Percentiles rank a stretch among this genome's conserved stretches.
Conservation (phyloP, 2,329 filamentous ascomycete species). For the Fusarium setosum region DNA sequence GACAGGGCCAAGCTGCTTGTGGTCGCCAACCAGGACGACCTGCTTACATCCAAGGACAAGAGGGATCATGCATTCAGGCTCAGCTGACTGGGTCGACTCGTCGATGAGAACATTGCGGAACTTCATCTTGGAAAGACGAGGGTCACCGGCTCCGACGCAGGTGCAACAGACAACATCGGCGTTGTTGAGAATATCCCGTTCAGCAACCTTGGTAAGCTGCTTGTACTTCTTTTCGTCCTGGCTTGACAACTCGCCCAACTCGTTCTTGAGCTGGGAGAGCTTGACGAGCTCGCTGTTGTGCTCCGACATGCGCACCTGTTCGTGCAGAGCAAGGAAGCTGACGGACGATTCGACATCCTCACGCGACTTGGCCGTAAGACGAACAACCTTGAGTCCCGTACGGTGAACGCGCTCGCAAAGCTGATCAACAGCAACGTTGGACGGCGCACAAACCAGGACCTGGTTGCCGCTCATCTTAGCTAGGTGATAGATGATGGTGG, state of each 20-base stretch:
- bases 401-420: conserved; percentile 96
- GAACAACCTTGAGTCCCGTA: conserved; percentile 95
- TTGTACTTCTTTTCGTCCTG: conserved; percentile 99
- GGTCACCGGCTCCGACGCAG: conserved; percentile 96
- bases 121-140: conserved; percentile 94
- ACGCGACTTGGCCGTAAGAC: conserved; percentile 97
- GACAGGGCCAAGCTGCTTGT: conserved; percentile 96
- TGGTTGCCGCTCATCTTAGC: conserved; percentile 95
- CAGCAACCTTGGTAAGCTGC: conserved; percentile 90
- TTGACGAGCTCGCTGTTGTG: conserved; percentile 94
- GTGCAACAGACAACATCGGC: conserved; percentile 99
- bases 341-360: conserved; percentile 99
- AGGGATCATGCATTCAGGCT: conserved; percentile 99
- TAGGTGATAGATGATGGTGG: conserved; percentile 97
- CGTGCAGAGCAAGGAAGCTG: conserved; percentile 92
- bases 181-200: conserved; percentile 93
- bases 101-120: conserved; percentile 98
- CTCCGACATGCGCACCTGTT: conserved; percentile 98
- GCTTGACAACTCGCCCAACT: conserved; percentile 90
- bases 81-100: conserved; percentile 97
- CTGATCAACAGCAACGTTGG: conserved; percentile 98
- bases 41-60: conserved; percentile 98
- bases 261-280: conserved; percentile 90
- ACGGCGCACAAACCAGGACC: conserved; percentile 95
- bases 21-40: conserved; percentile 97